Conservation (phyloP, 768 basidiomycete species). For the Coprinopsis marcescibilis region DNA sequence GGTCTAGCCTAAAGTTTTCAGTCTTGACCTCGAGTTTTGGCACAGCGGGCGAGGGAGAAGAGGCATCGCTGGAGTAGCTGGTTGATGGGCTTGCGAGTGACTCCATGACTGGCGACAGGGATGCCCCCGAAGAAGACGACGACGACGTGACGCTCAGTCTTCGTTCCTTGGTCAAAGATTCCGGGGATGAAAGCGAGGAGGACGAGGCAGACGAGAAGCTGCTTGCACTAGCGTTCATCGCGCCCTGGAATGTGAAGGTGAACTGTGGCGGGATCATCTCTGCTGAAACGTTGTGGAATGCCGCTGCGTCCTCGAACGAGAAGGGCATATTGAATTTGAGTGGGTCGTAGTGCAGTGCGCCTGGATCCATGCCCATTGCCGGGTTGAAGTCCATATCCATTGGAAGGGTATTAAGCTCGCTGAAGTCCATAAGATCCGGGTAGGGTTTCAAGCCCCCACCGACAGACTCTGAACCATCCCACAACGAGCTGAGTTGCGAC, state of each 20-base stretch:
- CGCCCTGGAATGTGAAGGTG: constrained; percentile 37
- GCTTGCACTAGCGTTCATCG: constrained; percentile 14
- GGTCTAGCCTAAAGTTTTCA: constrained; percentile 15
- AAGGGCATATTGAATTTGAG: constrained; percentile 17
- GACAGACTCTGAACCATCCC: constrained; percentile 32
- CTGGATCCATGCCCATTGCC: constrained; percentile 59
- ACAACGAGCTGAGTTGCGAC: constrained; percentile 47
- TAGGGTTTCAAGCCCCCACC: constrained; percentile 24
- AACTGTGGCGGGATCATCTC: constrained; percentile 26
- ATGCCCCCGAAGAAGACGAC: constrained; percentile 49
- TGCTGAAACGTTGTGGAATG: constrained; percentile 13
- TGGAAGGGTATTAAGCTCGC: constrained; percentile 29
- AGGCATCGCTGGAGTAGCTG: constrained; percentile 20
- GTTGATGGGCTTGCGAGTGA: constrained; percentile 23
- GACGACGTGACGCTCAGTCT: constrained; percentile 52
- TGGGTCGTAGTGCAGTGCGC: constrained; percentile 45
- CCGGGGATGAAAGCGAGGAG: constrained; percentile 22
- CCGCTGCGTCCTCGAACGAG: constrained; percentile 16
- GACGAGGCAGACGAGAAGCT: constrained; percentile 17
- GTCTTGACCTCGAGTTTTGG: no score
- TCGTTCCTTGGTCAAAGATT: constrained; percentile 26
- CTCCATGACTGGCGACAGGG: constrained; percentile 46
- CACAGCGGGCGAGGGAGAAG: constrained; percentile 15
- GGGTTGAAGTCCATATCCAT: constrained; percentile 64
- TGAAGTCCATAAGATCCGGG: constrained; percentile 38